These are phyloP conservation scores for Aspergillus sp. DNA, from an alignment of 2,329 filamentous ascomycete species.

Conservation along the genomic window DNA sequence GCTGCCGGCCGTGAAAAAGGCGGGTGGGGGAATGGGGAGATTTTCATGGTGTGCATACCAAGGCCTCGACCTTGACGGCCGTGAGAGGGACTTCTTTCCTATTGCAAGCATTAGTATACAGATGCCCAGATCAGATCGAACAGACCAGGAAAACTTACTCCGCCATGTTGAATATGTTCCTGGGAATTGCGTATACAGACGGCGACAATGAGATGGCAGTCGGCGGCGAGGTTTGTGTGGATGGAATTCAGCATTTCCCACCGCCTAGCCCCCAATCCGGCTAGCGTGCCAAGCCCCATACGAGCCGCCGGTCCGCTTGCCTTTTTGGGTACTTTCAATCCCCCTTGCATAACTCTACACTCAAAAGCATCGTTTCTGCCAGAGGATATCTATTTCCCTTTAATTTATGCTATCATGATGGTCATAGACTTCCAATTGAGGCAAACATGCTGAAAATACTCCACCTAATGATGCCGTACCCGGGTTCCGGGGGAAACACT, in stretches of 20 bases:
- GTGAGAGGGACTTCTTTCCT: conserved; percentile 73
- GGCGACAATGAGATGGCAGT: conserved; percentile 21
- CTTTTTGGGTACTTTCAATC: neutral
- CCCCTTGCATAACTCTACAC: no score
- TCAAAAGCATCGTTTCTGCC: no score
- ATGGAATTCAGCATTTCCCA: conserved; percentile 33
- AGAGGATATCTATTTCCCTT: no score
- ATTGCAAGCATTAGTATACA: conserved; percentile 22
- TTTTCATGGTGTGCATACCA: conserved; percentile 63
- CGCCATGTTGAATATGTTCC: conserved; percentile 33
- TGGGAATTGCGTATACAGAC: conserved; percentile 20
- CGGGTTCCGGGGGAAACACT: no score
- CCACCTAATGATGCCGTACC: no score
- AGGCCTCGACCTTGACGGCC: conserved; percentile 89
- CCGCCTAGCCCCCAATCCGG: conserved; percentile 24
- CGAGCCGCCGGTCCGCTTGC: neutral
- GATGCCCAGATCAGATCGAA: neutral
- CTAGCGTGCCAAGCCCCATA: conserved; percentile 31
- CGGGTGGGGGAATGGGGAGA: conserved; percentile 29
- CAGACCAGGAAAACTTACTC: conserved; percentile 25
- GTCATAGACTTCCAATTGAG: no score
- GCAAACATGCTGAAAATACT: no score
- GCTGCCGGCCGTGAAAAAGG: conserved; percentile 12
- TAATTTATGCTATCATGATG: no score
- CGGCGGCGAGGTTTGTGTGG: conserved; percentile 34